Percentiles rank a stretch among this genome's conserved stretches.
phyloP scores from a whole-genome alignment of 2,329 filamentous ascomycete genomes.

The Seiridium unicorne region DNA sequence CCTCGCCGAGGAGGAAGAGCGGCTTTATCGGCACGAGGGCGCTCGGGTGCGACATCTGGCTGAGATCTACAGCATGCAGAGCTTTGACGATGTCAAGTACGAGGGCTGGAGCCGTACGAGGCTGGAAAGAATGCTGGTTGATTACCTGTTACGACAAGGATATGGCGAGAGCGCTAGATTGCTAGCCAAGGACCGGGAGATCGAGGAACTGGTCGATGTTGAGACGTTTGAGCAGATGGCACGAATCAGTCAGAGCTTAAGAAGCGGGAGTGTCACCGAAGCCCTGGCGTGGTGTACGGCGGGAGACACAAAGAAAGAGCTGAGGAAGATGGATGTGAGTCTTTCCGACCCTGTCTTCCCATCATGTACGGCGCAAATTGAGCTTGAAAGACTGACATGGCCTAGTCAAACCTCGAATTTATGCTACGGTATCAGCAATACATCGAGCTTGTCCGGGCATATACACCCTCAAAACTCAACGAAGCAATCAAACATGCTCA shows the following conservation, averaged over 20 bases:
- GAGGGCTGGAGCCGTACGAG: constrained; percentile 83
- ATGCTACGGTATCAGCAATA: constrained; percentile 93
- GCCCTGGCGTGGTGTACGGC: constrained; percentile 81
- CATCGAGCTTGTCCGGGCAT: constrained; percentile 76
- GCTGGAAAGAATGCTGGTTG: constrained; percentile 83
- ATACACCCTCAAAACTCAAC: constrained; percentile 52
- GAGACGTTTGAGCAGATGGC: constrained; percentile 84
- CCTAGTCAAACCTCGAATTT: constrained; percentile 80
- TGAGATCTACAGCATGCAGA: constrained; percentile 76
- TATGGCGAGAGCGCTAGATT: constrained; percentile 75
- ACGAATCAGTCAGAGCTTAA: constrained; percentile 71
- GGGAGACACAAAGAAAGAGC: constrained; percentile 81
- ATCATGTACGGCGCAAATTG: background rate
- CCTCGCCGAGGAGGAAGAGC: constrained; percentile 76
- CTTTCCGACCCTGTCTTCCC: background rate
- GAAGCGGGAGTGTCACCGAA: constrained; percentile 69
- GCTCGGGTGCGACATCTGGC: constrained; percentile 79
- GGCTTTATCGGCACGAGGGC: constrained; percentile 71
- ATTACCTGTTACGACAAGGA: constrained; percentile 84
- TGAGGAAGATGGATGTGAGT: constrained; percentile 80
- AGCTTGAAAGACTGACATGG: background rate
- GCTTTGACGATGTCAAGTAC: constrained; percentile 88
- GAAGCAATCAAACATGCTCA: constrained; percentile 82
- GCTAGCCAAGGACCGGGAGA: constrained; percentile 71
- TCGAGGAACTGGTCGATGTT: constrained; percentile 82